Conservation (phyloP, 2,329 filamentous ascomycete genomes). For the Trichoderma koningiopsis region DNA sequence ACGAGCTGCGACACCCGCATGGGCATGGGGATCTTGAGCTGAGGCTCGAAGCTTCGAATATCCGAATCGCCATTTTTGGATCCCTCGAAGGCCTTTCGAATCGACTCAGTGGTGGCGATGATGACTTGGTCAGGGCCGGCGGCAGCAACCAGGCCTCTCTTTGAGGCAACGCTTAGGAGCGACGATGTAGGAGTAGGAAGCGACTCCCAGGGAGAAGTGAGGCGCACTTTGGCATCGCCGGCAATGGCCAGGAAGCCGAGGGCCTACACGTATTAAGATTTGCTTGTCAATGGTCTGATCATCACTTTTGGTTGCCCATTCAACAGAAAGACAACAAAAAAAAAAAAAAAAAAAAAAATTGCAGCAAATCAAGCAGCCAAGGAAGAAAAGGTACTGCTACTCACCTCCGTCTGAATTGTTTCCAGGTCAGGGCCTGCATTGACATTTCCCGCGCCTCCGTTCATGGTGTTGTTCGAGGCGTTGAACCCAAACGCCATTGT, state of each 20-base stretch:
- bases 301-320: not conserved
- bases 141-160: constrained; percentile 79
- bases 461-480: constrained; percentile 49
- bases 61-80: constrained; percentile 63
- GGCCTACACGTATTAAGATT: constrained; percentile 48
- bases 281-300: not conserved
- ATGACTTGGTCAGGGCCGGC: constrained; percentile 80
- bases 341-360: not conserved
- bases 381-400: not conserved
- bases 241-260: constrained; percentile 81
- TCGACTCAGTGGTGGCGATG: constrained; percentile 73
- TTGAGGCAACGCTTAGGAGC: constrained; percentile 80
- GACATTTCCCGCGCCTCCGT: constrained; percentile 43
- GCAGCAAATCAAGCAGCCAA: not conserved
- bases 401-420: constrained; percentile 80
- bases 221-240: constrained; percentile 78
- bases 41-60: constrained; percentile 69
- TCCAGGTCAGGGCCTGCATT: constrained; percentile 66
- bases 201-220: constrained; percentile 77
- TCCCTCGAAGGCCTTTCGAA: constrained; percentile 73
- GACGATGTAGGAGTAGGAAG: constrained; percentile 77
- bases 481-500: constrained; percentile 68
- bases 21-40: constrained; percentile 71
- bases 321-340: constrained; percentile 14
- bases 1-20: constrained; percentile 82